phyloP scores from a whole-genome alignment of 148 eudicot species.

The Amaranthus hypochondriacus region DNA sequence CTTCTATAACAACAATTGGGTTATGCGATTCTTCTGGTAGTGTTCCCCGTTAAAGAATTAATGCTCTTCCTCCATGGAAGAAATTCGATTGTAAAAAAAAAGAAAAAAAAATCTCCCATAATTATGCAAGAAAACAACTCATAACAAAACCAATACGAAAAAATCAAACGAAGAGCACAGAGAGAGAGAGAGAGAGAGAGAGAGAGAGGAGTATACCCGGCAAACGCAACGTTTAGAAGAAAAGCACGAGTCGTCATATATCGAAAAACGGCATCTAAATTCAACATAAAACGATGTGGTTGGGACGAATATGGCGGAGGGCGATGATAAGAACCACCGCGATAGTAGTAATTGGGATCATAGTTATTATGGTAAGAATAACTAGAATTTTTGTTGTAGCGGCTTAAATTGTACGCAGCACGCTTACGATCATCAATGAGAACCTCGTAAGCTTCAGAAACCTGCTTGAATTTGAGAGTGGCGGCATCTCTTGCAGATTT shows the following conservation, averaged over 20 bases:
- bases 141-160: not conserved
- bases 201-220: constrained; percentile 40
- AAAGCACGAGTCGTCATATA: constrained; percentile 52
- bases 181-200: no score
- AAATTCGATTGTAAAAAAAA: no score
- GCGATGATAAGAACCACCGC: constrained; percentile 26
- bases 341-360: constrained; percentile 10
- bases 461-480: constrained; percentile 61
- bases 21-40: no score
- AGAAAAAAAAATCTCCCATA: not conserved
- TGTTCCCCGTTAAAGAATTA: no score
- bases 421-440: constrained; percentile 79
- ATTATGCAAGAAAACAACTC: not conserved
- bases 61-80: no score
- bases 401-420: constrained; percentile 47
- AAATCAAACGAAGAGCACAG: not conserved
- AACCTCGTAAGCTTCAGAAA: constrained; percentile 83
- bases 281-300: constrained; percentile 30
- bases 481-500: constrained; percentile 48
- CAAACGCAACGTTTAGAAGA: constrained; percentile 57
- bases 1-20: no score
- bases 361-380: constrained; percentile 3
- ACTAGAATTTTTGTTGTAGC: constrained; percentile 8
- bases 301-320: constrained; percentile 13
- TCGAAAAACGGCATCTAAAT: constrained; percentile 40